phyloP scores from a whole-genome alignment of 148 eudicot species.

The Cornus suecica region DNA sequence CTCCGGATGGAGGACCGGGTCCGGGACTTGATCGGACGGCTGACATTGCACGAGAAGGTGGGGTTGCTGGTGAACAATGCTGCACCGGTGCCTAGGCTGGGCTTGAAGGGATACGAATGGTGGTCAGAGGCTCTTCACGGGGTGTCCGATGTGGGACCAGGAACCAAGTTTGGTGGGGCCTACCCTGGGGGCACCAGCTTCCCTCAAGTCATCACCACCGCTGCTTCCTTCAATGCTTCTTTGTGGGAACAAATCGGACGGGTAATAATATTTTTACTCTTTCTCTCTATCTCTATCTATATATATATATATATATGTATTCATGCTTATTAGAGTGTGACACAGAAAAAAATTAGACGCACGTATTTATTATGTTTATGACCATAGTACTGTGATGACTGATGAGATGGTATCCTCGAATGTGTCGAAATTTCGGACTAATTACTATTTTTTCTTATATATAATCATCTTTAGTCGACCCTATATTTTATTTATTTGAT shows the following conservation, averaged over 20 bases:
- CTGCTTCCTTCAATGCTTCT: slow-evolving; percentile 72
- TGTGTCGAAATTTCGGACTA: too few species aligned
- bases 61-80: slow-evolving; percentile 70
- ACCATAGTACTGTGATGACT: too few species aligned
- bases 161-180: slow-evolving; percentile 60
- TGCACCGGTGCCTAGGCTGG: slow-evolving; percentile 62
- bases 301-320: too few species aligned
- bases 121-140: slow-evolving; percentile 99
- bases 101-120: slow-evolving; percentile 81
- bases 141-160: slow-evolving; percentile 80
- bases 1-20: slow-evolving; percentile 53
- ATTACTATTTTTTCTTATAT: too few species aligned
- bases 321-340: too few species aligned
- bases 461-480: too few species aligned
- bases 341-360: too few species aligned
- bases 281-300: background rate
- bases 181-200: slow-evolving; percentile 85
- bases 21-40: slow-evolving; percentile 58
- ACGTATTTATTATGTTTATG: too few species aligned
- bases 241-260: slow-evolving; percentile 85
- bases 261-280: slow-evolving; percentile 30
- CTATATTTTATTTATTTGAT: too few species aligned
- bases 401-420: too few species aligned
- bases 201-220: slow-evolving; percentile 91
- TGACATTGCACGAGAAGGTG: slow-evolving; percentile 72